Evolutionary conservation across 352 stramenopile species (phyloP), one percentile per base, ranked within the genome.

Genomic region (Phytophthora palmivora): DNA sequence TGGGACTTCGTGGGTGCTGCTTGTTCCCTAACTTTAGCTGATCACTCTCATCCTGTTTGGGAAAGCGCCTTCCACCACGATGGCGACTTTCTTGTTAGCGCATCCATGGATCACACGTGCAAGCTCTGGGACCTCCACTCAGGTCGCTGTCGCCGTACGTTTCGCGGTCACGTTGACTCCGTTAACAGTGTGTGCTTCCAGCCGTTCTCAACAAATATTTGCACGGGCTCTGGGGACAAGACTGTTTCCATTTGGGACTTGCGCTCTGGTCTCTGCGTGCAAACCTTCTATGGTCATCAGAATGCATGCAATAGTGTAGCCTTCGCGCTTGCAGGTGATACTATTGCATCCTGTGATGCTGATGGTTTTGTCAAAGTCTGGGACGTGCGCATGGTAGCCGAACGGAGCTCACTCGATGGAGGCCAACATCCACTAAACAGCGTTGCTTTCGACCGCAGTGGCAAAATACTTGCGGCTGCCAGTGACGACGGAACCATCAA

Each of bases 161-260:
- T 98, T 42, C 90, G 95, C 11, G 95, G 94, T 7, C 95, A 98
- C 71, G 91, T 98, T 15, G 95, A 98, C 75, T 97, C 86, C 18
- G 95, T 98, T 64, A 98, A 98, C 70, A 75, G 82, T 18, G 86
- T 97, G 15, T 90, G 75, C 54, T 98, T 97, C 77, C 95, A 98
- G 78, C 95, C 92, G 14, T 98, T 87, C 67, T 95, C 90, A 10
- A 89, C 84, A 56, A 98, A 98, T 77, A 72, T 98, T 18, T 97
- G 89, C 78, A 97, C 93, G 3, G 92, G 80, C 38, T 97, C 87
- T 5, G 95, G 91, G 8, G 95, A 98, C 79, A 98, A 98, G 72
- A 98, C 95, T 10, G 76, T 98, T 6, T 97, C 88, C 41, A 85
- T 98, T 64, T 98, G 95, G 95, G 95, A 98, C 55, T 78, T 98